Evolutionary conservation across 306 rosid genomes (phyloP).

Genomic region (Vigna hirtella): DNA sequence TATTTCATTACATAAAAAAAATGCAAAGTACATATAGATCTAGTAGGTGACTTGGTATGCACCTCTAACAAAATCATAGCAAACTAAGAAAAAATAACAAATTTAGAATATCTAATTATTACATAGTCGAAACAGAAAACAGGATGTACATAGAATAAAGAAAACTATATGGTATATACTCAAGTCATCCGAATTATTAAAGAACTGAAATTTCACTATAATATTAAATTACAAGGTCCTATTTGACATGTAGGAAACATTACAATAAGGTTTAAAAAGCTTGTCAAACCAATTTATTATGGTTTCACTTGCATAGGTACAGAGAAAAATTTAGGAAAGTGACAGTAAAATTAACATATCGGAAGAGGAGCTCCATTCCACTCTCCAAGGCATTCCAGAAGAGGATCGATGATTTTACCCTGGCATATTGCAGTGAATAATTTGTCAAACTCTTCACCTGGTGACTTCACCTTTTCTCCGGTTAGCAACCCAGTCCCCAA

Average conservation of each 20-base stretch:
- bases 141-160: no score
- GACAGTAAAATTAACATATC: conserved; percentile 50
- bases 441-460: conserved; percentile 84
- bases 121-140: no score
- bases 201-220: background rate
- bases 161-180: no score
- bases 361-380: conserved; percentile 95
- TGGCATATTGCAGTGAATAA: conserved; percentile 74
- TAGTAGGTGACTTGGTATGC: no score
- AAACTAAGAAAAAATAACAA: no score
- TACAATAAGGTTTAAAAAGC: conserved; percentile 5
- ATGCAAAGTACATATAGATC: no score
- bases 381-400: conserved; percentile 69
- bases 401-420: conserved; percentile 83
- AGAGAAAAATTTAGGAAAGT: background rate
- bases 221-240: conserved; percentile 35
- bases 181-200: no score
- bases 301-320: conserved; percentile 23
- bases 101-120: no score
- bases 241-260: conserved; percentile 10
- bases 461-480: conserved; percentile 70
- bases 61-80: no score
- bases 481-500: conserved; percentile 63
- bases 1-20: no score
- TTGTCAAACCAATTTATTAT: conserved; percentile 14